Evolutionary conservation across 2,329 filamentous ascomycete genomes (phyloP).

Genomic region (Chaetomium globosum): DNA sequence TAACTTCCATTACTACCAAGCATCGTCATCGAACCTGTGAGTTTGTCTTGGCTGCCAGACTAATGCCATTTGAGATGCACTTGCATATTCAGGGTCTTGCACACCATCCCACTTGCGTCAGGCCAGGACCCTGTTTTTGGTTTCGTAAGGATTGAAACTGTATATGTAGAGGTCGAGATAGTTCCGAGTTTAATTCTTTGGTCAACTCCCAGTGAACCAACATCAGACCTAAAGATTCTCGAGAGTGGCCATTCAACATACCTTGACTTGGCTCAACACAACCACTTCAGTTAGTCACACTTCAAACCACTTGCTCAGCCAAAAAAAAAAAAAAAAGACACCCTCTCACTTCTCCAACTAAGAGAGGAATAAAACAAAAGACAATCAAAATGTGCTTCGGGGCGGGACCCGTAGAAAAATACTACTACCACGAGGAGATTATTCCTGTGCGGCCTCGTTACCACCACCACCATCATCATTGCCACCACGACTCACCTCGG

Average conservation of each 20-base stretch:
- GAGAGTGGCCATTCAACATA: too few relatives aligned
- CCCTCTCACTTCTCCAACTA: not conserved
- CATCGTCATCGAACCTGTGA: not conserved
- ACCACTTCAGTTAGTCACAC: not conserved
- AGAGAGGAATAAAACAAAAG: not conserved
- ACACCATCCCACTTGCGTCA: constrained; percentile 2
- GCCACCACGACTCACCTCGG: constrained; percentile 28
- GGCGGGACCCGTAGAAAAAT: constrained; percentile 48
- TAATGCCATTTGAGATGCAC: not conserved
- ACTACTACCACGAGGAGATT: constrained; percentile 61
- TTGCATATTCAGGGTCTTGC: constrained; percentile 5
- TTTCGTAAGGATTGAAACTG: not conserved
- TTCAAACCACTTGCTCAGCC: constrained; percentile 10
- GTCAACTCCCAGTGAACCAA: not conserved
- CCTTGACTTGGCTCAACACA: not conserved
- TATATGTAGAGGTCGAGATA: not conserved
- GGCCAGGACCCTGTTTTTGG: not conserved
- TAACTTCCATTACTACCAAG: not conserved
- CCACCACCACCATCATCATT: constrained; percentile 42
- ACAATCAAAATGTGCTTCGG: constrained; percentile 55
- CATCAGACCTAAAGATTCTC: not conserved
- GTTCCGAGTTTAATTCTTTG: not conserved
- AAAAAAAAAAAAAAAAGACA: too few relatives aligned
- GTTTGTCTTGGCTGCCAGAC: not conserved
- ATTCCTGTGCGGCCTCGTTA: constrained; percentile 50